Evolutionary conservation across 2,329 filamentous ascomycete species (phyloP), one percentile per base, ranked within the genome.

Genomic region (Claviceps sp.): DNA sequence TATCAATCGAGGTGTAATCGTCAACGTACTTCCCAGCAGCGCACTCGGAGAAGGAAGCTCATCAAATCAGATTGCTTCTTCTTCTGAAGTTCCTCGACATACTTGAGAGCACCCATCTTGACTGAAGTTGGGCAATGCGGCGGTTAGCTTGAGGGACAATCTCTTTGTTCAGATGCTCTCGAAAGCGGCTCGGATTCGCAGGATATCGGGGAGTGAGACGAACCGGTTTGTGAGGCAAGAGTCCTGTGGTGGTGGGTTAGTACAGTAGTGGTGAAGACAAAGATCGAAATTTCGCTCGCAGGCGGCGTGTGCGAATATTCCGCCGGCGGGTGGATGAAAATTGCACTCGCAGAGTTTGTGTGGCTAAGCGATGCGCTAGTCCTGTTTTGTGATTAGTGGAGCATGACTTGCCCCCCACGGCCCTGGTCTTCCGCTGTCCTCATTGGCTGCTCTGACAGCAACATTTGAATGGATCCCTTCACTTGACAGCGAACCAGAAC

Each of bases 1-100:
- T 61, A 58, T 55, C 14, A 37, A 50, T 22, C 38, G 26, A 50
- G 63, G 64, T 59, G 63, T 62, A 60, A 63, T 65, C 20, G 68
- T 78, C 67, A 80, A 81, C 82, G 78, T 81, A 91, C 91, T 88
- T 98, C 93, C 93, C 93, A 98, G 90, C 93, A 98, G 79, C 93
- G 90, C 72, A 95, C 89, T 75, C 89, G 91, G 77, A 96, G 88
- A 79, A 98, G 86, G 84, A 98, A 98, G 81, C 90, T 90, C 81
- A 97, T 88, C 72, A 98, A 86, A 84, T 98, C 93, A 75, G 88
- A 95, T 86, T 98, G 93, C 89, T 98, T 98, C 88, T 95, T 96
- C 89, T 98, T 97, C 77, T 96, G 89, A 81, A 98, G 86, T 84
- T 98, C 93, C 85, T 98, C 94, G 79, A 98, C 88, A 82, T 95